Conservation (phyloP, 441 rosid species). For the Viola pubescens region DNA sequence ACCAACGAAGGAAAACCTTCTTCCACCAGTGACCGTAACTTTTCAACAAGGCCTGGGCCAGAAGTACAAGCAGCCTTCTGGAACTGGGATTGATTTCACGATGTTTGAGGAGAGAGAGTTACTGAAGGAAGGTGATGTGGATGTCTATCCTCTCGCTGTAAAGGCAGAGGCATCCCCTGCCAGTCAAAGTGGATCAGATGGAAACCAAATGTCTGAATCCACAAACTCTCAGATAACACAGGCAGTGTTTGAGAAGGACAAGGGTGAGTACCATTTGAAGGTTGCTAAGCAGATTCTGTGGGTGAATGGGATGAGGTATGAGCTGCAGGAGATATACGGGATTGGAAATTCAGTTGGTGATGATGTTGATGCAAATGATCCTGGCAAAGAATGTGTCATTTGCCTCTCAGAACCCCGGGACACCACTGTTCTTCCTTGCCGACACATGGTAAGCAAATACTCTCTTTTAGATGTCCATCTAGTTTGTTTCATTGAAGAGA, state of each 20-base stretch:
- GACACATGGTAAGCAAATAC: slow-evolving; percentile 67
- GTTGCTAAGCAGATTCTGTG: slow-evolving; percentile 80
- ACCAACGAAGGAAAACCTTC: slow-evolving; percentile 51
- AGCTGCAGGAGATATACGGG: slow-evolving; percentile 91
- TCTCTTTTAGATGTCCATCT: too few relatives aligned
- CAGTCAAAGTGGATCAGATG: slow-evolving; percentile 39
- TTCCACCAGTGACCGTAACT: slow-evolving; percentile 54
- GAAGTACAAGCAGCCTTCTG: slow-evolving; percentile 70
- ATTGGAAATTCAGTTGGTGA: slow-evolving; percentile 79
- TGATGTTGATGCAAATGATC: slow-evolving; percentile 69
- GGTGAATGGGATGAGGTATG: slow-evolving; percentile 65
- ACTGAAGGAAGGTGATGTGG: slow-evolving; percentile 33
- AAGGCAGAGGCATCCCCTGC: slow-evolving; percentile 65
- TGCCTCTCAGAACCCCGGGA: slow-evolving; percentile 94
- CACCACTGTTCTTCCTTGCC: slow-evolving; percentile 89
- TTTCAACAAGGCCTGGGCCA: slow-evolving; percentile 83
- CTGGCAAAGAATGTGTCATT: slow-evolving; percentile 88
- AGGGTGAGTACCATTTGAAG: slow-evolving; percentile 55
- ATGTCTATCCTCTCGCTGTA: slow-evolving; percentile 63
- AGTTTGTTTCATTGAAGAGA: too few relatives aligned
- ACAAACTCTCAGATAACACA: slow-evolving; percentile 72
- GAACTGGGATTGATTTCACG: slow-evolving; percentile 69
- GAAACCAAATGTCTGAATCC: slow-evolving; percentile 31
- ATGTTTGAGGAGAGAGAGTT: slow-evolving; percentile 58
- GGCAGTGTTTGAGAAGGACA: slow-evolving; percentile 75